These are phyloP conservation scores for Phyllosticta ampelicida DNA, from an alignment of 2,329 filamentous ascomycete genomes.

Conservation along the genomic window DNA sequence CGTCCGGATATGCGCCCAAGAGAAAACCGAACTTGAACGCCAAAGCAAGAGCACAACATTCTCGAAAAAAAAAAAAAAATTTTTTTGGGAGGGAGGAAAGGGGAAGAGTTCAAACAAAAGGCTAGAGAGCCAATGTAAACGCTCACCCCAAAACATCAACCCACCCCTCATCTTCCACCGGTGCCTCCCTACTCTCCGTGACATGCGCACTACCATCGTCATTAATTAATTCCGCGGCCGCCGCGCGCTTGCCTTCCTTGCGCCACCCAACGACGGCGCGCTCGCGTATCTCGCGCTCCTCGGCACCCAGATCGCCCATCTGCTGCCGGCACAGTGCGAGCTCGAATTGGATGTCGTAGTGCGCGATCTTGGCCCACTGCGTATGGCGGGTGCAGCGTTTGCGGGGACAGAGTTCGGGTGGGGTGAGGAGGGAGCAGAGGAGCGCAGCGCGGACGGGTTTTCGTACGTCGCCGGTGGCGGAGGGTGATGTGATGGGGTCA, in stretches of 20 bases:
- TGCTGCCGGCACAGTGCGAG: slow-evolving; percentile 35
- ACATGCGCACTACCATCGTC: neutral
- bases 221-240: neutral
- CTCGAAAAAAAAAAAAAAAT: no score
- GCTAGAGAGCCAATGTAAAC: neutral
- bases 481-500: slow-evolving; percentile 16
- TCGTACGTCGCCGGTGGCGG: slow-evolving; percentile 9
- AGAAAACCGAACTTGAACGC: no score
- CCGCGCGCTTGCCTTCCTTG: slow-evolving; percentile 16
- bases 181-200: neutral
- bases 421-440: neutral
- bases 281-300: slow-evolving; percentile 36
- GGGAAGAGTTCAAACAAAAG: neutral
- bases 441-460: neutral
- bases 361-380: slow-evolving; percentile 39
- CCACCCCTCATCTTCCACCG: neutral
- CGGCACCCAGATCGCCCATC: slow-evolving; percentile 35
- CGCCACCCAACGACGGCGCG: slow-evolving; percentile 30
- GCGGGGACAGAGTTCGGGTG: slow-evolving; percentile 27
- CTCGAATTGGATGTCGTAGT: slow-evolving; percentile 38
- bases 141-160: slow-evolving; percentile 4
- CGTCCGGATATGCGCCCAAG: no score
- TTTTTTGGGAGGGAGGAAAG: no score
- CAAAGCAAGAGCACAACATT: no score
- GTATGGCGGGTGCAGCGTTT: slow-evolving; percentile 40